Conservation (phyloP, 352 stramenopile genomes). For the Phytopythium montanum region DNA sequence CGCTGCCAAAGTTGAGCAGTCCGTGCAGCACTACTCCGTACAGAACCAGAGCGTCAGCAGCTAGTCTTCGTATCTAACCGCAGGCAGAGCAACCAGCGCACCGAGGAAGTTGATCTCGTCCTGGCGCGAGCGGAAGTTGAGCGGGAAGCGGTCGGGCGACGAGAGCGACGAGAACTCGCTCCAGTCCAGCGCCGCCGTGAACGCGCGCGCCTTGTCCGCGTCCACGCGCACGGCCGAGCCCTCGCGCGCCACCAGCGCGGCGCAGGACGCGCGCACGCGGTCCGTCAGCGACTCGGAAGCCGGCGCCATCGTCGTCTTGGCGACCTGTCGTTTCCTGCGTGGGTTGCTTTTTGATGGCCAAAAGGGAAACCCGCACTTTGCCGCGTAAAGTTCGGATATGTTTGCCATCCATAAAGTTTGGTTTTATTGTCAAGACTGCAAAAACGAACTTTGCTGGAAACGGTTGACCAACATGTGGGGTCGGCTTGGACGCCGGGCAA, state of each 20-base stretch:
- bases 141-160: conserved; percentile 55
- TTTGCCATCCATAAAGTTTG: too few relatives aligned
- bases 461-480: not conserved
- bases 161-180: conserved; percentile 44
- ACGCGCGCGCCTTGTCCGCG: conserved; percentile 37
- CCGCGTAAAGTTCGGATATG: too few relatives aligned
- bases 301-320: not conserved
- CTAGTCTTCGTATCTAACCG: not conserved
- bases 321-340: too few relatives aligned
- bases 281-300: conserved; percentile 23
- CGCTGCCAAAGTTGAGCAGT: conserved; percentile 79
- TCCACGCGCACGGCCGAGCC: conserved; percentile 47
- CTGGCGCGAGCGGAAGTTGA: conserved; percentile 67
- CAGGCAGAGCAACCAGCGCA: conserved; percentile 18
- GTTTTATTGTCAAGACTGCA: too few relatives aligned
- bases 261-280: conserved; percentile 55
- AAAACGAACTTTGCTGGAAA: too few relatives aligned
- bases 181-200: conserved; percentile 50
- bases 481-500: not conserved
- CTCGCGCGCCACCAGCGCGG: conserved; percentile 36
- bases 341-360: too few relatives aligned
- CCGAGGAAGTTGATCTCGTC: conserved; percentile 82
- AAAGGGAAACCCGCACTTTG: too few relatives aligned
- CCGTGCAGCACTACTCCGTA: conserved; percentile 42
- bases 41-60: not conserved